Conservation (phyloP, 352 stramenopile species). For the Globisporangium yorkense region DNA sequence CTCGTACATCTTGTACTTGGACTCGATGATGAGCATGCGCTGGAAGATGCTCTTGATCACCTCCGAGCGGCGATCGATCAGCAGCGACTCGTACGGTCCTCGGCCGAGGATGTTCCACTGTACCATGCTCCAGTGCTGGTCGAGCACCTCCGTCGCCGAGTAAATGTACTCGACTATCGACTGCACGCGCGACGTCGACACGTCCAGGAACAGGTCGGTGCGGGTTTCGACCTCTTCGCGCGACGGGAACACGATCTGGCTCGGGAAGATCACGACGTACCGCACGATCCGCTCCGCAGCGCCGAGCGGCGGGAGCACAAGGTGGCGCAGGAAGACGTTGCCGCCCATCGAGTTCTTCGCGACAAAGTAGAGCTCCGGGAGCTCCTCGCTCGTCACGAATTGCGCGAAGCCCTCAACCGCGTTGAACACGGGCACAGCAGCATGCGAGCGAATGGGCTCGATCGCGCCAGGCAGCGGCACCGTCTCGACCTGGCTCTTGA, state of each 20-base stretch:
- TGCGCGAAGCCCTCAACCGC: conserved; percentile 65
- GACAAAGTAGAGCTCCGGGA: conserved; percentile 82
- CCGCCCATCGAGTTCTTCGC: conserved; percentile 73
- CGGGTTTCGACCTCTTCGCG: conserved; percentile 69
- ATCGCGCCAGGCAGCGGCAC: conserved; percentile 38
- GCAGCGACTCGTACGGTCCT: conserved; percentile 75
- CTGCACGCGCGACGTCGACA: conserved; percentile 68
- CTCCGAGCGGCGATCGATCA: conserved; percentile 41
- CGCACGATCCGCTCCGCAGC: conserved; percentile 59
- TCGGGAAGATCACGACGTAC: conserved; percentile 76
- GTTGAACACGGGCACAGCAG: conserved; percentile 58
- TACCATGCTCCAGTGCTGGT: conserved; percentile 83
- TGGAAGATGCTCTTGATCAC: conserved; percentile 70
- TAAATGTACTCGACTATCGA: conserved; percentile 77
- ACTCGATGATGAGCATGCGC: conserved; percentile 65
- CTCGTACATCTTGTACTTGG: conserved; percentile 76
- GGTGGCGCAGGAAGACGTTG: conserved; percentile 54
- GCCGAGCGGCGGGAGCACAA: conserved; percentile 63
- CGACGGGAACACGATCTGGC: conserved; percentile 72
- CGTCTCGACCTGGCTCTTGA: conserved; percentile 56
- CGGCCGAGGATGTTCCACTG: conserved; percentile 83
- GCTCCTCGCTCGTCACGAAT: conserved; percentile 78
- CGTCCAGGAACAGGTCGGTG: conserved; percentile 68
- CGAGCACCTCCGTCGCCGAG: conserved; percentile 74
- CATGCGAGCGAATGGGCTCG: conserved; percentile 43